These are phyloP conservation scores for Millerago galiae DNA, from an alignment of 805 yeast genomes.

Conservation along the genomic window DNA sequence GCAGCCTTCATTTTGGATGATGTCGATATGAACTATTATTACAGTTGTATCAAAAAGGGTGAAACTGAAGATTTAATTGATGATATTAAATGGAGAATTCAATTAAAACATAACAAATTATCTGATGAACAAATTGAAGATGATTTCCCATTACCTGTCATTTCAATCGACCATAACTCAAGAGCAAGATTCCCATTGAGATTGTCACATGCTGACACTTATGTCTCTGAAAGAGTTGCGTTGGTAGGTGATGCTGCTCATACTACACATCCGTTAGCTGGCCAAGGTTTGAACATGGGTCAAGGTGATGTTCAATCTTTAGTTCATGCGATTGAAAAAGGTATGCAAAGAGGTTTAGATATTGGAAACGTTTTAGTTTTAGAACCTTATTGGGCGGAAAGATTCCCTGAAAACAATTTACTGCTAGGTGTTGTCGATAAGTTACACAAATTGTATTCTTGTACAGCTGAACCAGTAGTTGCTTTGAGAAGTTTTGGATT, in stretches of 20 bases:
- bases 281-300: conserved; percentile 98
- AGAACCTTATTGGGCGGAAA: conserved; percentile 81
- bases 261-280: conserved; percentile 94
- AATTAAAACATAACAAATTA: conserved; percentile 30
- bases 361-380: conserved; percentile 76
- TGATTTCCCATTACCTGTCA: conserved; percentile 61
- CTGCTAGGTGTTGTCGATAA: conserved; percentile 87
- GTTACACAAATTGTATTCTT: conserved; percentile 78
- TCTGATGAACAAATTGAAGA: conserved; percentile 45
- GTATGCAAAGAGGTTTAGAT: conserved; percentile 75
- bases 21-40: conserved; percentile 70
- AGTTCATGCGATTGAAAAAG: conserved; percentile 61
- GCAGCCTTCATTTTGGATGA: conserved; percentile 80
- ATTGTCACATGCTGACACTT: conserved; percentile 85
- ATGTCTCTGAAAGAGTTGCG: conserved; percentile 78
- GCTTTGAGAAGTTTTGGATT: conserved; percentile 71
- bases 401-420: conserved; percentile 74
- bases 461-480: conserved; percentile 69
- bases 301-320: conserved; percentile 82
- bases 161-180: conserved; percentile 50
- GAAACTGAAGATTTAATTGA: conserved; percentile 42
- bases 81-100: conserved; percentile 70
- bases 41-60: conserved; percentile 34
- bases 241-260: conserved; percentile 99
- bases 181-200: conserved; percentile 87